A percentile compares a stretch with the other conserved stretches of the same genome.
These are phyloP conservation scores for Nothophaeocryptopus gaeumannii DNA, from an alignment of 2,329 filamentous ascomycete genomes.

Conservation along the genomic window DNA sequence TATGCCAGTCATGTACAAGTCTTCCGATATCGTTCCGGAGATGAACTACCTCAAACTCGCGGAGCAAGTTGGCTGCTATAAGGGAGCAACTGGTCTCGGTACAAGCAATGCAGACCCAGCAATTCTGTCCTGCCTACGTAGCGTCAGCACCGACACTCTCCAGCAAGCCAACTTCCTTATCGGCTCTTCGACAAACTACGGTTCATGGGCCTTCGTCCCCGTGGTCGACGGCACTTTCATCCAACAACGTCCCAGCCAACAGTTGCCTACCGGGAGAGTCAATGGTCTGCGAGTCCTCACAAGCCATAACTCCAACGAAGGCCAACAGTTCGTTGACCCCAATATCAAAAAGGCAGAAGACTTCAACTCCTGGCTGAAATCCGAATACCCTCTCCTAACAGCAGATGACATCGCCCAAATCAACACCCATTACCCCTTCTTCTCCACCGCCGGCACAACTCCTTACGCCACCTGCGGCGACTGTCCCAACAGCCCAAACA, in stretches of 20 bases:
- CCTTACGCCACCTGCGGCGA: constrained; percentile 30
- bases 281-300: constrained; percentile 40
- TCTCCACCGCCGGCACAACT: constrained; percentile 20
- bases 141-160: constrained; percentile 37
- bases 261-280: constrained; percentile 35
- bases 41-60: constrained; percentile 49
- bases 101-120: constrained; percentile 16
- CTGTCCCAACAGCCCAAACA: constrained; percentile 46
- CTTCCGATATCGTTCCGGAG: constrained; percentile 47
- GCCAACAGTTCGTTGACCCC: constrained; percentile 43
- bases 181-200: constrained; percentile 34
- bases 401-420: constrained; percentile 40
- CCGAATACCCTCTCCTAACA: constrained; percentile 43
- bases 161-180: constrained; percentile 39
- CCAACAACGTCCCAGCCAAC: constrained; percentile 37
- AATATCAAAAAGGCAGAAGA: constrained; percentile 43
- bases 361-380: constrained; percentile 41
- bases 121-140: constrained; percentile 44
- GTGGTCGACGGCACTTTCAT: constrained; percentile 44
- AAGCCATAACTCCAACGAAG: constrained; percentile 53
- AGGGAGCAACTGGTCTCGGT: background rate
- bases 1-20: constrained; percentile 44
- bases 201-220: constrained; percentile 43
- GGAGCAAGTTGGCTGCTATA: constrained; percentile 40
- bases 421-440: constrained; percentile 33